Evolutionary conservation across 371 early-diverging fungal species (phyloP), one percentile per base, ranked within the genome.

Genomic region (Aphelidium insulamus): DNA sequence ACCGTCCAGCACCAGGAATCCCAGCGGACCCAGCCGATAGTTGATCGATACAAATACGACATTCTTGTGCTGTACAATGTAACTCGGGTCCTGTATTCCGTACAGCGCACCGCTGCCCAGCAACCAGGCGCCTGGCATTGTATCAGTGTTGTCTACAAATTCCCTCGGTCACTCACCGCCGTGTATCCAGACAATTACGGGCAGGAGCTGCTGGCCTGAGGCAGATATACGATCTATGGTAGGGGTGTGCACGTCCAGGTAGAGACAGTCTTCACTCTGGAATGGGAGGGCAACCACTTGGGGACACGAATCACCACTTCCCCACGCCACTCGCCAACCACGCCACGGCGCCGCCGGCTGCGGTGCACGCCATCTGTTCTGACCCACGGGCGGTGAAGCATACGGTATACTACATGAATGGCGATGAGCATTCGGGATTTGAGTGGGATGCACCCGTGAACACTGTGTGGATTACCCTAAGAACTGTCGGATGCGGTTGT

Each of bases 211-310:
- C 34, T 28, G 14, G 32, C 28, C 8, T 41, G 25, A 17, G 36
- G 26, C 7, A 17, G 32, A 2, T 9, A 11, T 5, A 12, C 17
- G 10, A 32, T 32, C 17, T n/a, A n/a, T n/a, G n/a, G n/a, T n/a
- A n/a, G 40, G 53, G 0, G 44, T 45, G 40, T 25, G 46, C 8
- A 52, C 41, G 28, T 52, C 49, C 22, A 52, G 23, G 12, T 47
- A 44, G 9, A 52, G 32, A 29, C 50, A 44, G 11, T 45, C 28
- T 5, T 36, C 28, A n/a, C n/a, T n/a, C n/a, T n/a, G n/a, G n/a
- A n/a, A n/a, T n/a, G n/a, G n/a, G n/a, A n/a, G n/a, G n/a, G n/a
- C n/a, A n/a, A n/a, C n/a, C n/a, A n/a, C n/a, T n/a, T n/a, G n/a
- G n/a, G n/a, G n/a, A n/a, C n/a, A n/a, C n/a, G n/a, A n/a, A n/a